phyloP scores from a whole-genome alignment of 2,329 filamentous ascomycete genomes.

The Drechslerella coelobrocha region DNA sequence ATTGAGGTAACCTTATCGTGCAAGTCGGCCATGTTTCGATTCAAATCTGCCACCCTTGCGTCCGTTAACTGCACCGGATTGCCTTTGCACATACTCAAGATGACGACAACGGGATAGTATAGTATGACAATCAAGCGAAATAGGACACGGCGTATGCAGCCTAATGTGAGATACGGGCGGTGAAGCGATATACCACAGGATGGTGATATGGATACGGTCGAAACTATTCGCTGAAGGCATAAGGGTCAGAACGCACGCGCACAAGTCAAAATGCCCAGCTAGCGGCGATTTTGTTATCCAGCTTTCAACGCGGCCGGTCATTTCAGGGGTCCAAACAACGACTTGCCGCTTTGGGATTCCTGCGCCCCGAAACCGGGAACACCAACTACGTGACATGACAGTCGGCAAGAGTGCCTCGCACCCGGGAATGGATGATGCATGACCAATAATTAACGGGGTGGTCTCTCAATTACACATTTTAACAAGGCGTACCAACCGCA shows the following conservation, averaged over 20 bases:
- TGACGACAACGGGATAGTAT: neutral
- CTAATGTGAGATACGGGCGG: too few species aligned
- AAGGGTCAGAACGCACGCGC: neutral
- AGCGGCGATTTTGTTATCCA: conserved; percentile 10
- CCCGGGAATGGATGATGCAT: too few species aligned
- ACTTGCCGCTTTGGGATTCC: conserved; percentile 33
- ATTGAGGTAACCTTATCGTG: conserved; percentile 23
- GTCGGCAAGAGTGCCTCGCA: too few species aligned
- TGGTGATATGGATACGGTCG: too few species aligned
- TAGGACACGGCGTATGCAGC: neutral
- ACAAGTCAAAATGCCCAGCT: neutral
- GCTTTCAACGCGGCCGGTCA: conserved; percentile 3
- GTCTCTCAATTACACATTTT: too few species aligned
- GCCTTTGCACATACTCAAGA: too few species aligned
- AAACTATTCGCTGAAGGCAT: neutral
- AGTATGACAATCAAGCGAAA: neutral
- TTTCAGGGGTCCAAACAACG: conserved; percentile 27
- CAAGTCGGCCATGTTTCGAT: conserved; percentile 10
- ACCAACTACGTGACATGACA: conserved; percentile 6
- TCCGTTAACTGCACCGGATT: neutral
- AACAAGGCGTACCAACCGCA: too few species aligned
- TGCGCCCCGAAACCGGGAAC: conserved; percentile 30
- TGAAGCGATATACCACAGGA: too few species aligned
- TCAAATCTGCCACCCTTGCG: neutral
- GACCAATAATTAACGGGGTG: too few species aligned